Evolutionary conservation across 140 eudicot species (phyloP).

Genomic region (Stevia rebaudiana): DNA sequence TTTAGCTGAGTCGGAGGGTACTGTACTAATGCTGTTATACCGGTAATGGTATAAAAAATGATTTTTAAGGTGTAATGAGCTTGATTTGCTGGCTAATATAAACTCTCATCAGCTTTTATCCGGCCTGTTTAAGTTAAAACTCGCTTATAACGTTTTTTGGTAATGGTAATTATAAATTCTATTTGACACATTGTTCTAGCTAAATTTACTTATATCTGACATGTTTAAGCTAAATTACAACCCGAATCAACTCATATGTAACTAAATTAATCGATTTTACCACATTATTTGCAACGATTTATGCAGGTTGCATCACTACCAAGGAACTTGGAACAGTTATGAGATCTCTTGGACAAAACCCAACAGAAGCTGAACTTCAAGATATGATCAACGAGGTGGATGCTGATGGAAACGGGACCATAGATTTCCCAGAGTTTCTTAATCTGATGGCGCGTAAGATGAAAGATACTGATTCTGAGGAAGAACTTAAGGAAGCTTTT

Average conservation of each 20-base stretch:
- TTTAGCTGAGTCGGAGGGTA: not conserved
- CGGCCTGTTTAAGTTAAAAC: too few species aligned
- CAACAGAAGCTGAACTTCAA: slow-evolving; percentile 41
- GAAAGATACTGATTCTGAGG: slow-evolving; percentile 45
- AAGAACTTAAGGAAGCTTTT: slow-evolving; percentile 41
- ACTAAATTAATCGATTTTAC: not conserved
- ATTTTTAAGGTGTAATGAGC: not conserved
- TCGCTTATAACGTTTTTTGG: too few species aligned
- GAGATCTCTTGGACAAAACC: slow-evolving; percentile 43
- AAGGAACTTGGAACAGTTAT: slow-evolving; percentile 44
- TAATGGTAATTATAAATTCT: too few species aligned
- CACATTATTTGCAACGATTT: not conserved
- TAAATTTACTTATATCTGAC: not conserved
- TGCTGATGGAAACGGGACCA: slow-evolving; percentile 42
- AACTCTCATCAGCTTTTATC: not conserved
- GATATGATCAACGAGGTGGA: slow-evolving; percentile 47
- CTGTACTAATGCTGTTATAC: not conserved
- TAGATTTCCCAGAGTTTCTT: slow-evolving; percentile 38
- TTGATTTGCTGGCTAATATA: not conserved
- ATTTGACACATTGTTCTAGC: not conserved
- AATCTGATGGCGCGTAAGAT: slow-evolving; percentile 41
- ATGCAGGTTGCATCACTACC: slow-evolving; percentile 39
- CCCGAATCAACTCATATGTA: not conserved
- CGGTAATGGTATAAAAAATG: not conserved
- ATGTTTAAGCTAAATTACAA: not conserved